These are phyloP conservation scores for Magnaporthiopsis poae DNA, from an alignment of 2,329 filamentous ascomycete species.

Conservation along the genomic window DNA sequence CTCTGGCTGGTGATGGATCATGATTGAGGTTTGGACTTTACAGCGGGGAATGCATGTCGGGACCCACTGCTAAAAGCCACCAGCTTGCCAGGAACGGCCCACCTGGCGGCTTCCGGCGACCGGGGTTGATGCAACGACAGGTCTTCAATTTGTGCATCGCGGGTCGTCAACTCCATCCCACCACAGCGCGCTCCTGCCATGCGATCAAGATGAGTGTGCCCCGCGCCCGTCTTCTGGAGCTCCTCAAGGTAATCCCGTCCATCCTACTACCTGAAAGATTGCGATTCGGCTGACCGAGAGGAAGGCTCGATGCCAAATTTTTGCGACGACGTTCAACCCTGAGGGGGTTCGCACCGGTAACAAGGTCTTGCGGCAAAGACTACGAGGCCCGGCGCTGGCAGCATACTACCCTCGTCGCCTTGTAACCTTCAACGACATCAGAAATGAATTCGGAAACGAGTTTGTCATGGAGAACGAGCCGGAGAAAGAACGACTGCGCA, in stretches of 20 bases:
- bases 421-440: conserved; percentile 63
- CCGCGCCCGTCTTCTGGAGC: conserved; percentile 54
- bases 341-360: conserved; percentile 73
- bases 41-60: no score
- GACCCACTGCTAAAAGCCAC: not conserved
- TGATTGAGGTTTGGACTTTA: not conserved
- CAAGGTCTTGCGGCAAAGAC: conserved; percentile 79
- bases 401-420: conserved; percentile 79
- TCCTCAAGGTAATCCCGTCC: conserved; percentile 58
- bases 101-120: not conserved
- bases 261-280: not conserved
- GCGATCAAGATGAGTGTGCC: conserved; percentile 50
- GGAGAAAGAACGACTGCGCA: conserved; percentile 71
- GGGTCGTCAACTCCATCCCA: conserved; percentile 9
- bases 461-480: conserved; percentile 62
- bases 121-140: conserved; percentile 10
- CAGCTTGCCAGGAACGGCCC: not conserved
- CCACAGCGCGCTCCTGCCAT: conserved; percentile 14
- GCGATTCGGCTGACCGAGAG: not conserved
- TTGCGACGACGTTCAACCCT: conserved; percentile 85
- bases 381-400: conserved; percentile 71
- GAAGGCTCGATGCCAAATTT: conserved; percentile 83
- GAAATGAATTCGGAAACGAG: conserved; percentile 56
- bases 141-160: conserved; percentile 6
- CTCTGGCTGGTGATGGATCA: not conserved